phyloP scores from a whole-genome alignment of 192 early-diverging fungal genomes.

The Phycomyces nitens region DNA sequence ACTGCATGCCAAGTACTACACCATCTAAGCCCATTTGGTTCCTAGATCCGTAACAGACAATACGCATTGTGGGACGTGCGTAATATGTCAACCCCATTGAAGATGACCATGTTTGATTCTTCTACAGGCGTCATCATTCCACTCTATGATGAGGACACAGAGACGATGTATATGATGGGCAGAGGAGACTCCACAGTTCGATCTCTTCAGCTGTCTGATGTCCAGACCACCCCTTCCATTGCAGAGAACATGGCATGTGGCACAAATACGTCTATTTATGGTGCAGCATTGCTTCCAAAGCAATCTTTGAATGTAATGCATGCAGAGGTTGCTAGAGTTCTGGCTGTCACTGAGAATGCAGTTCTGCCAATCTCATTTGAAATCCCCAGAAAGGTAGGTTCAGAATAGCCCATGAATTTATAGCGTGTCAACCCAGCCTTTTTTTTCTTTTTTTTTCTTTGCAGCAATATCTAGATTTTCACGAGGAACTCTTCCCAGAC shows the following conservation, averaged over 20 bases:
- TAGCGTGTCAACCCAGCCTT: too few species aligned
- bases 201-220: conserved; percentile 57
- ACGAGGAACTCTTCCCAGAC: conserved; percentile 83
- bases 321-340: conserved; percentile 64
- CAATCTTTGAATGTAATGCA: conserved; percentile 64
- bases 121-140: conserved; percentile 70
- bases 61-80: conserved; percentile 75
- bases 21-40: too few species aligned
- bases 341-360: conserved; percentile 52
- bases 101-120: conserved; percentile 57
- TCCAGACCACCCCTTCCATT: conserved; percentile 37
- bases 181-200: conserved; percentile 66
- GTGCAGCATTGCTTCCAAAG: conserved; percentile 72
- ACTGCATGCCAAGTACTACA: background rate
- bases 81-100: conserved; percentile 55
- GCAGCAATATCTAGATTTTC: conserved; percentile 80
- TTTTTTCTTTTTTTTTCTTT: too few species aligned
- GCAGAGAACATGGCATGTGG: conserved; percentile 45
- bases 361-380: conserved; percentile 68
- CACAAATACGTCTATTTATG: conserved; percentile 41
- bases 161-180: conserved; percentile 67
- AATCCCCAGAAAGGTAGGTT: conserved; percentile 60
- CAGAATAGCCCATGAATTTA: background rate
- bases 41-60: conserved; percentile 61
- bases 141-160: conserved; percentile 79